Percentiles rank a stretch among this genome's conserved stretches.
phyloP scores from a whole-genome alignment of 148 eudicot genomes.

The Silene conica region DNA sequence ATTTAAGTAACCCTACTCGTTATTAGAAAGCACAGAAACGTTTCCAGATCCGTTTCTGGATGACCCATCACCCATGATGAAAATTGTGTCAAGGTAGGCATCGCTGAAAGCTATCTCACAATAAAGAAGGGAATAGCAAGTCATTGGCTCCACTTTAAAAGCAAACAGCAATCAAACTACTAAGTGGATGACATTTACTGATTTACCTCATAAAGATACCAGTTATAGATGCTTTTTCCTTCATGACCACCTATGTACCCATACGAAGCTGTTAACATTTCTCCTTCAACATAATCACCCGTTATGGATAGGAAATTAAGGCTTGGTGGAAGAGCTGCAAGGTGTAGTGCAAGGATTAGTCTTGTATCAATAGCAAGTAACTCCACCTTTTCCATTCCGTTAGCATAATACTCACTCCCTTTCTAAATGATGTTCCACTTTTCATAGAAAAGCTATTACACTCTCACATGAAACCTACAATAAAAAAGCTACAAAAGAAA shows the following conservation, averaged over 20 bases:
- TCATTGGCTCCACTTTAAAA: background rate
- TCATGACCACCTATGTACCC: slow-evolving; percentile 98
- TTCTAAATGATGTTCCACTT: background rate
- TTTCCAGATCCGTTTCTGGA: background rate
- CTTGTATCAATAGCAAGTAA: background rate
- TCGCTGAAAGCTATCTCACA: background rate
- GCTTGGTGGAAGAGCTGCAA: slow-evolving; percentile 95
- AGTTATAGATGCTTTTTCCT: slow-evolving; percentile 80
- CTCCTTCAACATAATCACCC: slow-evolving; percentile 88
- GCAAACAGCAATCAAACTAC: background rate
- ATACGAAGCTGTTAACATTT: slow-evolving; percentile 85
- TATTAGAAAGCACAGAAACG: background rate
- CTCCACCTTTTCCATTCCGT: background rate
- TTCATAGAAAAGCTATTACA: background rate
- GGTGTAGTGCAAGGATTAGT: slow-evolving; percentile 18
- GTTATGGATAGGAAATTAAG: slow-evolving; percentile 89
- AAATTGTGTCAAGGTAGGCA: background rate
- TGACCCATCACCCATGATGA: background rate
- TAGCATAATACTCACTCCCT: background rate
- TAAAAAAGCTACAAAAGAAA: background rate
- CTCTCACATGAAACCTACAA: background rate
- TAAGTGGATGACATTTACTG: slow-evolving; percentile 5
- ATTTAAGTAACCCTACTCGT: background rate
- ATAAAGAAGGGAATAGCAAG: background rate
- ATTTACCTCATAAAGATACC: slow-evolving; percentile 99